These are phyloP conservation scores for Starmera dryadoides DNA, from an alignment of 805 yeast species.

Conservation along the genomic window DNA sequence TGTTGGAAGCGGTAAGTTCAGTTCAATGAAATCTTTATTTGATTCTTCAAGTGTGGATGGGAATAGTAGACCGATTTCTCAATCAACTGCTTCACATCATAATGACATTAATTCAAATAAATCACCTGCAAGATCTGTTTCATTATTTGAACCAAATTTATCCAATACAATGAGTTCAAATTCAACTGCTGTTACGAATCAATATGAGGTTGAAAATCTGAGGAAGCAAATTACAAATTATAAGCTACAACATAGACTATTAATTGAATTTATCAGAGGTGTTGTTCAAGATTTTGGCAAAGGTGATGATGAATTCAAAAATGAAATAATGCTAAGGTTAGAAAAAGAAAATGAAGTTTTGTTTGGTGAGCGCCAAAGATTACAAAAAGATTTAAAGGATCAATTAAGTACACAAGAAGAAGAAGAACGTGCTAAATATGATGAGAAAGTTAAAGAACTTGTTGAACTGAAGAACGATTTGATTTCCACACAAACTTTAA, in stretches of 20 bases:
- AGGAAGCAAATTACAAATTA: conserved; percentile 34
- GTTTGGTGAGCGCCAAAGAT: conserved; percentile 8
- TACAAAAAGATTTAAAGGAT: conserved; percentile 10
- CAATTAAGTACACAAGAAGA: conserved; percentile 3
- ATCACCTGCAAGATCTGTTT: conserved; percentile 12
- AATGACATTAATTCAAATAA: not conserved
- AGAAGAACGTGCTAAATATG: conserved; percentile 5
- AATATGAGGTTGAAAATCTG: conserved; percentile 28
- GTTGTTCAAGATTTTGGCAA: conserved; percentile 13
- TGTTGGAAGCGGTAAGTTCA: not conserved
- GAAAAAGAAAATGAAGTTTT: conserved; percentile 15
- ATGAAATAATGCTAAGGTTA: conserved; percentile 13
- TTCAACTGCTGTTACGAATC: conserved; percentile 7
- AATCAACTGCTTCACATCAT: not conserved
- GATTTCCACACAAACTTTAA: conserved; percentile 11
- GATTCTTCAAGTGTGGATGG: conserved; percentile 7
- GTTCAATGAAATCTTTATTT: conserved; percentile 15
- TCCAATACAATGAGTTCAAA: not conserved
- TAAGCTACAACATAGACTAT: conserved; percentile 26
- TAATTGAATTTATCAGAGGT: conserved; percentile 23
- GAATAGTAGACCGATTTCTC: not conserved
- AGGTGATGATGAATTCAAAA: conserved; percentile 12
- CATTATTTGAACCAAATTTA: conserved; percentile 12
- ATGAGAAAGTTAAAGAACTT: conserved; percentile 16
- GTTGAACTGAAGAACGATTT: conserved; percentile 21